Evolutionary conservation across 805 yeast species (phyloP).

Genomic region (Torulaspora gathmanii): DNA sequence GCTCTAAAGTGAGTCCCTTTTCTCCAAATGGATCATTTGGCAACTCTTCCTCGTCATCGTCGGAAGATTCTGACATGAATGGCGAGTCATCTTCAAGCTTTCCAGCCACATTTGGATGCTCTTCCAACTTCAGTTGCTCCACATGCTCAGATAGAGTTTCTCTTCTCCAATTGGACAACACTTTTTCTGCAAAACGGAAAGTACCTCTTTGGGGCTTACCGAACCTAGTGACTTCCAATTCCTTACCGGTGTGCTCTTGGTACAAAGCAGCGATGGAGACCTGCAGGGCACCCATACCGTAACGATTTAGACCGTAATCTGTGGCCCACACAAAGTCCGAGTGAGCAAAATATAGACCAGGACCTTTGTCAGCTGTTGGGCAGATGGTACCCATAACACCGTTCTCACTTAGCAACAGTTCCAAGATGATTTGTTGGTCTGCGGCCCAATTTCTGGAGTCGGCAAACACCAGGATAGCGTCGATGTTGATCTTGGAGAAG

Average conservation of each 20-base stretch:
- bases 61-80: constrained; percentile 22
- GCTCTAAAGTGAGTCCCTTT: constrained; percentile 38
- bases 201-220: constrained; percentile 91
- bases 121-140: constrained; percentile 42
- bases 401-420: constrained; percentile 64
- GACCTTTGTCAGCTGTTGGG: constrained; percentile 68
- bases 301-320: constrained; percentile 71
- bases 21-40: constrained; percentile 34
- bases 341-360: constrained; percentile 81
- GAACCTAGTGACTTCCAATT: constrained; percentile 72
- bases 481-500: constrained; percentile 61
- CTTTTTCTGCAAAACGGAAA: constrained; percentile 75
- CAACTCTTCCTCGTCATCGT: constrained; percentile 28
- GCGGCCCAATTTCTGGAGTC: constrained; percentile 93
- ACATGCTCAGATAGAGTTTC: constrained; percentile 72
- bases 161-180: constrained; percentile 71
- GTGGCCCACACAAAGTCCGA: constrained; percentile 94
- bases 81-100: constrained; percentile 24
- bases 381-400: constrained; percentile 85
- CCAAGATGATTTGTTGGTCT: constrained; percentile 85
- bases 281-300: constrained; percentile 94
- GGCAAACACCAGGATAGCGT: constrained; percentile 84
- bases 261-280: constrained; percentile 81
- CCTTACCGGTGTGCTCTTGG: constrained; percentile 78
- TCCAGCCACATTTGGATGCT: constrained; percentile 42